A percentile compares a stretch with the other conserved stretches of the same genome.
Evolutionary conservation across 192 early-diverging fungal genomes (phyloP).

Genomic region (Coemansia sp.): DNA sequence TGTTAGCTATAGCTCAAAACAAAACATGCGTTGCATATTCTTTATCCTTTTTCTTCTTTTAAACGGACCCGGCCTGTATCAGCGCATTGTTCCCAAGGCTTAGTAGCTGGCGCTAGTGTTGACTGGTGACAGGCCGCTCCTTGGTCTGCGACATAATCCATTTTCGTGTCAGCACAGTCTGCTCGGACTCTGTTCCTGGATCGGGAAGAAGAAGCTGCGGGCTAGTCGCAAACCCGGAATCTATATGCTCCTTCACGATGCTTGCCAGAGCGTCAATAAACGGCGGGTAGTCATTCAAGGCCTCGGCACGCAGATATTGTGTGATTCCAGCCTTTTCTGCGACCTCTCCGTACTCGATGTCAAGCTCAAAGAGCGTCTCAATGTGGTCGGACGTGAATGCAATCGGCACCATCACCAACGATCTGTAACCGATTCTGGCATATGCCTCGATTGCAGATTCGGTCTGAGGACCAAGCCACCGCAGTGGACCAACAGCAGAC

Average conservation of each 20-base stretch:
- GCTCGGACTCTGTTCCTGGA: constrained; percentile 41
- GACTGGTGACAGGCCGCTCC: background rate
- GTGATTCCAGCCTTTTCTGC: constrained; percentile 82
- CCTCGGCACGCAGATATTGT: constrained; percentile 85
- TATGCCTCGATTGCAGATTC: constrained; percentile 76
- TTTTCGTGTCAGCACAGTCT: constrained; percentile 36
- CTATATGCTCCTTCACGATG: constrained; percentile 80
- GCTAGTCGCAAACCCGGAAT: constrained; percentile 48
- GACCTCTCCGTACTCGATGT: constrained; percentile 88
- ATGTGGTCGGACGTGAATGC: constrained; percentile 98
- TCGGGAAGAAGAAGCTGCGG: constrained; percentile 49
- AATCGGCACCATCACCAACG: constrained; percentile 87
- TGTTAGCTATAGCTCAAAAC: no score
- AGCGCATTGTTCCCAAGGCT: background rate
- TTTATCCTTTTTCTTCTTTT: background rate
- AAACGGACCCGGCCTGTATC: no score
- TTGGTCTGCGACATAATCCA: constrained; percentile 44
- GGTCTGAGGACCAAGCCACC: constrained; percentile 93
- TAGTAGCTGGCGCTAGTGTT: background rate
- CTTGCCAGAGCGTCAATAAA: constrained; percentile 92
- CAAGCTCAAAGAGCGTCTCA: constrained; percentile 96
- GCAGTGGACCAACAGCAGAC: constrained; percentile 87
- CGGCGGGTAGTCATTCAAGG: constrained; percentile 87
- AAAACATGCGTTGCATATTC: background rate
- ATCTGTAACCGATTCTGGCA: constrained; percentile 74